Base-by-base conservation (phyloP, 2,329 filamentous ascomycete genomes). In the Xylariaceae sp. region DNA sequence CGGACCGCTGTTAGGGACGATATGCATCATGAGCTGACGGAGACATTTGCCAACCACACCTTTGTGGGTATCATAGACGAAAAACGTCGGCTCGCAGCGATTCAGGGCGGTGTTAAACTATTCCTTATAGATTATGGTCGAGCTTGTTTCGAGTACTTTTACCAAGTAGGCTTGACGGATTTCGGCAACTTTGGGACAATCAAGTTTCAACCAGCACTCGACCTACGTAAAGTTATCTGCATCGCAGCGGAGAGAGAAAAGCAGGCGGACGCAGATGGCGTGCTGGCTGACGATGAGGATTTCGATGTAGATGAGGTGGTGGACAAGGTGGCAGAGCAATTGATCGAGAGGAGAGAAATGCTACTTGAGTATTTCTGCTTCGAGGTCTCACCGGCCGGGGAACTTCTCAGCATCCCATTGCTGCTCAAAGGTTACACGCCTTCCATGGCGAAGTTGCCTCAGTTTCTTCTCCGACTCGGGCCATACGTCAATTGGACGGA, bases 1-100 rank as follows among this genome's bases (percentile, higher is more conserved):
- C 89, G 92, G 18, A 81, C 87, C 12, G 79, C 82, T 49, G 91
- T 97, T 12, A 85, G 91, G 17, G 85, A 89, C 33, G 77, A 82
- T 3, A 89, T 91, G 75, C 90, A 99, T 68, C 83, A 86, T 58
- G 87, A 87, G 46, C 76, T 99, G 35, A 95, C 89, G 0, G 90
- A 96, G 51, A 82, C 94, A 12, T 89, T 97, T 60, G 84, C 88
- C 11, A 85, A 83, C 17, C 90, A 95, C 65, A 96, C 89, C 1
- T 99, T 96, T 66, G 89, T 99, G 42, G 94, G 94, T 2, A 77
- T 99, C 22, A 89, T 97, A 1, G 94, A 99, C 63, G 87, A 92
- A 62, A 81, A 79, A 38, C 85, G 90, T 44, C 87, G 94, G 11
- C 81, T 99, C 11, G 91, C 85, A n/a, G 90, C 94, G 14, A 87